A percentile compares a stretch with the other conserved stretches of the same genome.
phyloP scores from a whole-genome alignment of 2,329 filamentous ascomycete species.

The Trichophyton mentagrophytes region DNA sequence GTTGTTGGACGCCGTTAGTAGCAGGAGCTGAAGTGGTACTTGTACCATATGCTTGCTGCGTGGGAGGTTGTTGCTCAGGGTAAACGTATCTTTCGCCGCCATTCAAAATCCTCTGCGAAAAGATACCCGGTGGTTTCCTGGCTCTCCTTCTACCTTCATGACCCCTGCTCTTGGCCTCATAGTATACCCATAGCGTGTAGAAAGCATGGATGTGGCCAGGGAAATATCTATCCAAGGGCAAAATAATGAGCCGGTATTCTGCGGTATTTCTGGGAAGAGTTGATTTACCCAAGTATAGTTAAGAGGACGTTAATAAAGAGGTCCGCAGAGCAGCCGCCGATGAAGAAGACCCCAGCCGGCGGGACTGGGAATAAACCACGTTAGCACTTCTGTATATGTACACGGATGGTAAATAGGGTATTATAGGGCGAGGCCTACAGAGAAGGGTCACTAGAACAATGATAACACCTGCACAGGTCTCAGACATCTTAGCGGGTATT shows the following conservation, averaged over 20 bases:
- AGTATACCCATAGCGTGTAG: conserved; percentile 74
- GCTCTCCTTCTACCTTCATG: conserved; percentile 14
- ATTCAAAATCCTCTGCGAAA: conserved; percentile 30
- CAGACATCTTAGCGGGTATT: conserved; percentile 12
- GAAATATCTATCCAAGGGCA: conserved; percentile 42
- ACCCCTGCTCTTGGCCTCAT: conserved; percentile 43
- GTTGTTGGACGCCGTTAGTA: background rate
- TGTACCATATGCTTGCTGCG: background rate
- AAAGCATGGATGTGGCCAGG: conserved; percentile 71
- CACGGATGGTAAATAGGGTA: background rate
- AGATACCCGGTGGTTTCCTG: conserved; percentile 26
- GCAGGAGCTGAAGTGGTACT: background rate
- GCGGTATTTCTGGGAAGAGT: conserved; percentile 5
- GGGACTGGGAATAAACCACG: conserved; percentile 41
- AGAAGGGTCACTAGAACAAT: conserved; percentile 37
- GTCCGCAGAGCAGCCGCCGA: conserved; percentile 54
- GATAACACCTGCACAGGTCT: conserved; percentile 27
- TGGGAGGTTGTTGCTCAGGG: background rate
- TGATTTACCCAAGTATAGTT: conserved; percentile 48
- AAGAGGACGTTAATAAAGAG: conserved; percentile 55
- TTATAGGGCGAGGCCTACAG: conserved; percentile 19
- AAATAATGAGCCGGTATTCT: background rate
- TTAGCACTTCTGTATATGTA: background rate
- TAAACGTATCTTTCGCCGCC: conserved; percentile 18
- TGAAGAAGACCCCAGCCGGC: conserved; percentile 50